Evolutionary conservation across 2,329 filamentous ascomycete genomes (phyloP), one percentile per base, ranked within the genome.

Genomic region (Dryadomyces quercus-mongolicae): DNA sequence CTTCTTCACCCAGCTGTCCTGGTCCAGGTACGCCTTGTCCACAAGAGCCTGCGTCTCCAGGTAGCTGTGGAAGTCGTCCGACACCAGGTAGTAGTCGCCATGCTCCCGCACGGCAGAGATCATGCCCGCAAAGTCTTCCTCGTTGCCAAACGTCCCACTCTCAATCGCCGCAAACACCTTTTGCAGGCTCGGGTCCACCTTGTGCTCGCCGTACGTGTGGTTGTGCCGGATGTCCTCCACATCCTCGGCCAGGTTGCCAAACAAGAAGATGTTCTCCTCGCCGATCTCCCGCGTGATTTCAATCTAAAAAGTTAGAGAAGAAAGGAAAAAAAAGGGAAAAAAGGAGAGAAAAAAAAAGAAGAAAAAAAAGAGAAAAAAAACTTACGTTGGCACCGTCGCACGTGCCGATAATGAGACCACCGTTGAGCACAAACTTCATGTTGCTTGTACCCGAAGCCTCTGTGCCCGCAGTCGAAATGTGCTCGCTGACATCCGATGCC

Each of bases 391-490:
- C 93, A 66, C 93, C 93, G 65, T 98, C 93, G 67, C 92, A 96
- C 20, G 93, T 98, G 62, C 93, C 93, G 62, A 98, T 98, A 65
- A 98, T 95, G 58, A 98, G 76, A 59, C 93, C 93, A 60, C 93
- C 93, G 64, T 97, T 98, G 64, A 98, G 78, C 15, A 96, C 93
- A 69, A 98, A 98, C 71, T 98, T 98, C 93, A 98, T 98, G 81
- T 98, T 98, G 65, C 88, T 95, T 13, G 90, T 95, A 59, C 92
- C 92, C 59, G 80, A 84, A 20, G 81, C 81, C 67, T 98, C 93
- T 1, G 93, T 98, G 51, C 93, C 93, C 42, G 93, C 93, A 22
- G 93, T 98, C 2, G 93, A 97, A 65, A 98, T 98, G 68, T 98
- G 93, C 74, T 98, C 93, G 70, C 90, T 95, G 64, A 98, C 85